Conservation (phyloP, 2,329 filamentous ascomycete genomes). For the Cyphellophora attinorum region DNA sequence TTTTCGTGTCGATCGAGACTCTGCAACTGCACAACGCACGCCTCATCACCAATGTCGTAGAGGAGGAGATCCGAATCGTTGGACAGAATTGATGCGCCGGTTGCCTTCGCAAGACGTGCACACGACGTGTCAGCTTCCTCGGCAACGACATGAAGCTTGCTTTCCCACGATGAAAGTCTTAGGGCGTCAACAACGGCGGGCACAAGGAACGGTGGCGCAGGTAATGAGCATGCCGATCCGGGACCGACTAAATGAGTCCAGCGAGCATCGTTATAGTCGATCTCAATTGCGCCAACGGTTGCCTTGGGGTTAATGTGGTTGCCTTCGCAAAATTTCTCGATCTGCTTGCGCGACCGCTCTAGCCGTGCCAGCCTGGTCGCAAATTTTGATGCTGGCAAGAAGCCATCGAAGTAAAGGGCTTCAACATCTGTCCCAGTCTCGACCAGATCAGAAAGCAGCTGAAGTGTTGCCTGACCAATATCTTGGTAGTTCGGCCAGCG, state of each 20-base stretch:
- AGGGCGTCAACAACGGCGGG: conserved; percentile 58
- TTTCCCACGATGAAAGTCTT: conserved; percentile 23
- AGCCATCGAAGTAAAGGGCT: conserved; percentile 75
- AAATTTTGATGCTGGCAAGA: conserved; percentile 59
- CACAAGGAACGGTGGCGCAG: conserved; percentile 62
- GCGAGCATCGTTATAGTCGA: too few species aligned
- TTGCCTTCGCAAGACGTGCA: conserved; percentile 50
- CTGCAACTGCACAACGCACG: conserved; percentile 58
- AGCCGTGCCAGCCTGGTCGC: conserved; percentile 53
- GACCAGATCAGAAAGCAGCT: conserved; percentile 55
- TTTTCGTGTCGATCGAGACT: conserved; percentile 42
- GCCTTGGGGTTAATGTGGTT: too few species aligned
- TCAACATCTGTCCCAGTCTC: conserved; percentile 36
- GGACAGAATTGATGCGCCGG: conserved; percentile 57
- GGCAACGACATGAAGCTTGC: conserved; percentile 52
- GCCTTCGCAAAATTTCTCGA: conserved; percentile 37
- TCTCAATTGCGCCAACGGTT: too few species aligned
- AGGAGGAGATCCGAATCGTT: conserved; percentile 82
- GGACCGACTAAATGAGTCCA: too few species aligned
- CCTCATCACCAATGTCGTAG: conserved; percentile 55
- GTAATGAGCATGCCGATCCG: conserved; percentile 30
- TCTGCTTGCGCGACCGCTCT: conserved; percentile 45
- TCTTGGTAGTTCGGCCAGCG: conserved; percentile 53
- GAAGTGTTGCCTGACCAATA: conserved; percentile 48
- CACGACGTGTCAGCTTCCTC: conserved; percentile 82